Evolutionary conservation across 805 yeast species (phyloP).

Genomic region (Hemisphaericaspora nanyangensis): DNA sequence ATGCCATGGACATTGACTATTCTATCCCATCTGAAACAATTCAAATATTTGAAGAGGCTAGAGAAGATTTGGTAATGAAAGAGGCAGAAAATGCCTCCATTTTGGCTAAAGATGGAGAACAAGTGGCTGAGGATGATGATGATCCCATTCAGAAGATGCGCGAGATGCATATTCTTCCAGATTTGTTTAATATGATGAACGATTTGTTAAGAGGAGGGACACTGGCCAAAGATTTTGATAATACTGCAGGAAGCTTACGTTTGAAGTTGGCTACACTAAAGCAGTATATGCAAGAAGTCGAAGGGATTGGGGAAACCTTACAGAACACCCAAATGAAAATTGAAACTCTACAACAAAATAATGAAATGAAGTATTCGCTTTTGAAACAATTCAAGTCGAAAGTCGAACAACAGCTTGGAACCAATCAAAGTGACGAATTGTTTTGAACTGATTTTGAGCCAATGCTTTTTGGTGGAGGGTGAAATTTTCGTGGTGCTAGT

Average conservation of each 20-base stretch:
- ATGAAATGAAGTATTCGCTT: conserved; percentile 21
- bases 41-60: not conserved
- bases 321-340: conserved; percentile 22
- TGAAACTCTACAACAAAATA: conserved; percentile 20
- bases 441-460: not conserved
- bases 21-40: not conserved
- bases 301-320: conserved; percentile 35
- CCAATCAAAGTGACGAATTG: not conserved
- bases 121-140: not conserved
- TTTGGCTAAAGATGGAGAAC: conserved; percentile 1
- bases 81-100: conserved; percentile 6
- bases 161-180: conserved; percentile 34
- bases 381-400: conserved; percentile 15
- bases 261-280: conserved; percentile 28
- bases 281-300: conserved; percentile 30
- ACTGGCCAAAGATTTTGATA: conserved; percentile 40
- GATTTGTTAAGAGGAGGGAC: conserved; percentile 31
- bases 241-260: conserved; percentile 36
- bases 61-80: not conserved
- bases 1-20: not conserved
- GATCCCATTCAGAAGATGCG: conserved; percentile 22
- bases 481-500: not conserved
- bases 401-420: conserved; percentile 5
- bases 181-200: conserved; percentile 31
- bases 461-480: not conserved